Evolutionary conservation across 2,329 filamentous ascomycete genomes (phyloP).

Genomic region (Colletotrichum tabaci): DNA sequence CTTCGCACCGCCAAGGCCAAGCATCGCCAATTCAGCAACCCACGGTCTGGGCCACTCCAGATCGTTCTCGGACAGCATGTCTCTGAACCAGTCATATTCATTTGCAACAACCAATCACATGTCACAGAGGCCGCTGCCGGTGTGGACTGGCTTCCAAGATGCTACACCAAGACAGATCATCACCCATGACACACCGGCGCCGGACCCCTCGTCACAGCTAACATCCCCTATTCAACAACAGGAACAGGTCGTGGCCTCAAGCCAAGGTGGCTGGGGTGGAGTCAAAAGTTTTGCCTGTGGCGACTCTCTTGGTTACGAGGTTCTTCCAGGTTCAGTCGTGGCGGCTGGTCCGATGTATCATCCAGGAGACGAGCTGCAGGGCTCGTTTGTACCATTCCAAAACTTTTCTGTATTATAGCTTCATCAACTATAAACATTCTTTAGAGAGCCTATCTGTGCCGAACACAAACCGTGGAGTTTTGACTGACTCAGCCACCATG

Average conservation of each 20-base stretch:
- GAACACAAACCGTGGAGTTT: background rate
- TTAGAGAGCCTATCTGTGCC: background rate
- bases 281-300: conserved; percentile 20
- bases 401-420: conserved; percentile 38
- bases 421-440: background rate
- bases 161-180: conserved; percentile 19
- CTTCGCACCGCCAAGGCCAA: conserved; percentile 8
- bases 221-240: conserved; percentile 16
- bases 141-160: conserved; percentile 28
- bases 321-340: conserved; percentile 17
- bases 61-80: conserved; percentile 31
- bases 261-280: conserved; percentile 3
- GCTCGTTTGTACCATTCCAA: conserved; percentile 29
- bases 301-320: conserved; percentile 22
- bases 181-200: background rate
- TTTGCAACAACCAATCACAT: background rate
- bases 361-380: conserved; percentile 11
- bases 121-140: conserved; percentile 21
- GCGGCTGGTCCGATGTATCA: conserved; percentile 11
- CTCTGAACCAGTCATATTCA: conserved; percentile 24
- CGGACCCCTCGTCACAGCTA: conserved; percentile 8
- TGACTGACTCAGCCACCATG: background rate
- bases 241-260: background rate
- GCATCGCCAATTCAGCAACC: background rate
- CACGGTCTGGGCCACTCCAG: conserved; percentile 18